These are phyloP conservation scores for Penicillium egyptiacum DNA, from an alignment of 495 filamentous ascomycete species.

Conservation along the genomic window DNA sequence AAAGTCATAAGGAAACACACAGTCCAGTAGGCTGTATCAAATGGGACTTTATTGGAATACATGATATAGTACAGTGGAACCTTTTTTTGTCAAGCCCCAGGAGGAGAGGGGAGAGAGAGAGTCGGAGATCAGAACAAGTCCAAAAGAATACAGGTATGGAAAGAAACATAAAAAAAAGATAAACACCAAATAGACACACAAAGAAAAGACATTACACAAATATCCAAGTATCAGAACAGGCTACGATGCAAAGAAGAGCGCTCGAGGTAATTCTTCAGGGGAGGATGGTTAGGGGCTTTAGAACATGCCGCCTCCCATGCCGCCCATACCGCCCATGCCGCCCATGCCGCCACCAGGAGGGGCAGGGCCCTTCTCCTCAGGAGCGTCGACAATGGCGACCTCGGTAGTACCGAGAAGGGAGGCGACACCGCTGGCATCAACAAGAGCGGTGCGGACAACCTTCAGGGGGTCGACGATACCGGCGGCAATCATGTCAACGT, in stretches of 20 bases:
- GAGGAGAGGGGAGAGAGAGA: conserved; percentile 23
- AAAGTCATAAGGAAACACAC: background rate
- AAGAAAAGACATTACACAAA: conserved; percentile 35
- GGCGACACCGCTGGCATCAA: conserved; percentile 94
- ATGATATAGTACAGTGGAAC: conserved; percentile 36
- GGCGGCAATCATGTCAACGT: conserved; percentile 94
- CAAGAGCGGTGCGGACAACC: conserved; percentile 92
- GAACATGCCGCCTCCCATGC: conserved; percentile 55
- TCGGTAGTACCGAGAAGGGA: conserved; percentile 97
- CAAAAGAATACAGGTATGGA: conserved; percentile 36
- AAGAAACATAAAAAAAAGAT: conserved; percentile 25
- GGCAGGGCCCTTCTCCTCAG: conserved; percentile 80
- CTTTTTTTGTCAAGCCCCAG: conserved; percentile 24
- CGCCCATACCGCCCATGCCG: conserved; percentile 72
- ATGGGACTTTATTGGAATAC: conserved; percentile 26
- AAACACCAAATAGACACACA: conserved; percentile 28
- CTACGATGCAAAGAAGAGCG: conserved; percentile 49
- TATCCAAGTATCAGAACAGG: conserved; percentile 32
- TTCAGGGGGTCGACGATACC: conserved; percentile 99
- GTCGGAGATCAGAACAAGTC: conserved; percentile 7
- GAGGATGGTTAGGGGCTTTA: conserved; percentile 31
- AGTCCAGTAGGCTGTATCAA: conserved; percentile 11
- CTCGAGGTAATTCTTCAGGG: conserved; percentile 29
- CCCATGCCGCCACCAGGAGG: conserved; percentile 62
- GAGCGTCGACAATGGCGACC: conserved; percentile 93